Evolutionary conservation across 306 rosid genomes (phyloP).

Genomic region (Lablab purpureus): DNA sequence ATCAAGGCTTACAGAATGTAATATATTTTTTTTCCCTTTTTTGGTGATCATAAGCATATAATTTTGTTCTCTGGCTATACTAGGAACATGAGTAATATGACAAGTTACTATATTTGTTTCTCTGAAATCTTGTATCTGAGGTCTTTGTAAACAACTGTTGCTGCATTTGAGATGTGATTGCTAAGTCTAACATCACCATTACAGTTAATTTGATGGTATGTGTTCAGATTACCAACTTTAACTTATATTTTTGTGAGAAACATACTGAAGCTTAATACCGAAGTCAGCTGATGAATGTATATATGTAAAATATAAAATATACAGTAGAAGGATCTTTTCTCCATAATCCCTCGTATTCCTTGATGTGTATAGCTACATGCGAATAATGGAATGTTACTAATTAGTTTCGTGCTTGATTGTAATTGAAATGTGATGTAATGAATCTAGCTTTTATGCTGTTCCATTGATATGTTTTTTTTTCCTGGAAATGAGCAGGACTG

Average conservation of each 20-base stretch:
- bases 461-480: conserved; percentile 36
- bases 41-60: conserved; percentile 29
- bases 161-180: conserved; percentile 27
- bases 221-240: background rate
- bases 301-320: background rate
- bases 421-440: conserved; percentile 21
- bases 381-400: conserved; percentile 19
- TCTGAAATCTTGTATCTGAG: background rate
- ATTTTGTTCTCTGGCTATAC: conserved; percentile 7
- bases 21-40: conserved; percentile 6
- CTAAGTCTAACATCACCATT: conserved; percentile 2
- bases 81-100: conserved; percentile 18
- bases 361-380: background rate
- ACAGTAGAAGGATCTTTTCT: conserved; percentile 9
- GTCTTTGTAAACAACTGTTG: background rate
- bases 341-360: background rate
- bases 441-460: conserved; percentile 24
- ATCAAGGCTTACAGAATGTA: conserved; percentile 91
- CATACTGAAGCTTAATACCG: conserved; percentile 4
- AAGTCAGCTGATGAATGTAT: background rate
- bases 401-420: conserved; percentile 25
- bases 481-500: conserved; percentile 55
- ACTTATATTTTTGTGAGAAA: background rate
- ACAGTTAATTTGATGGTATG: background rate
- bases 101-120: background rate